These are phyloP conservation scores for Penicillium pancosmium DNA, from an alignment of 495 filamentous ascomycete species.

Conservation along the genomic window DNA sequence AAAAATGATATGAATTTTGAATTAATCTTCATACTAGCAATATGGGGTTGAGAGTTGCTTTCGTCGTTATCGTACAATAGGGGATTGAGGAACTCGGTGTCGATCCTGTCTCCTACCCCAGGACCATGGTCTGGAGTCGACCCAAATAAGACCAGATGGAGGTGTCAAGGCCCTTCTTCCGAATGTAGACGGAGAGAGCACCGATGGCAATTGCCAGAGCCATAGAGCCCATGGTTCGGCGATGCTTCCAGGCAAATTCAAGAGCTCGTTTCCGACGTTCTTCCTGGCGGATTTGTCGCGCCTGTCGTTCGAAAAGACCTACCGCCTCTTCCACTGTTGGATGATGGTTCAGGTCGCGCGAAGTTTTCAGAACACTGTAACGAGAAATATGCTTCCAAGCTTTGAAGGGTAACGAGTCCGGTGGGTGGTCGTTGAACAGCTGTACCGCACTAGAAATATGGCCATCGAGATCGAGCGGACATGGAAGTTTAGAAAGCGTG, in stretches of 20 bases:
- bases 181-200: slow-evolving; percentile 56
- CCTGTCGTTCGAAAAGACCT: slow-evolving; percentile 67
- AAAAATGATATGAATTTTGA: neutral
- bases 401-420: slow-evolving; percentile 62
- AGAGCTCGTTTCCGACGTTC: slow-evolving; percentile 59
- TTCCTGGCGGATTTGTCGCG: slow-evolving; percentile 62
- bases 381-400: slow-evolving; percentile 72
- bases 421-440: slow-evolving; percentile 69
- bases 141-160: slow-evolving; percentile 42
- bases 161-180: slow-evolving; percentile 47
- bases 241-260: slow-evolving; percentile 59
- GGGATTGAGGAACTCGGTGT: neutral
- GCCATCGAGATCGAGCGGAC: slow-evolving; percentile 78
- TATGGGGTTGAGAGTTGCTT: neutral
- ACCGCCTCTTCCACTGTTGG: slow-evolving; percentile 64
- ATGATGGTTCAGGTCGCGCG: slow-evolving; percentile 47
- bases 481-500: slow-evolving; percentile 83
- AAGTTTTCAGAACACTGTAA: slow-evolving; percentile 84
- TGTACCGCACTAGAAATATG: slow-evolving; percentile 65
- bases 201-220: slow-evolving; percentile 67
- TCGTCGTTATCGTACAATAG: slow-evolving; percentile 2
- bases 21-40: neutral
- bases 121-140: slow-evolving; percentile 30
- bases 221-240: slow-evolving; percentile 56
- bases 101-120: slow-evolving; percentile 8